These are phyloP conservation scores for Trametes gibbosa DNA, from an alignment of 768 basidiomycete species.

Conservation along the genomic window DNA sequence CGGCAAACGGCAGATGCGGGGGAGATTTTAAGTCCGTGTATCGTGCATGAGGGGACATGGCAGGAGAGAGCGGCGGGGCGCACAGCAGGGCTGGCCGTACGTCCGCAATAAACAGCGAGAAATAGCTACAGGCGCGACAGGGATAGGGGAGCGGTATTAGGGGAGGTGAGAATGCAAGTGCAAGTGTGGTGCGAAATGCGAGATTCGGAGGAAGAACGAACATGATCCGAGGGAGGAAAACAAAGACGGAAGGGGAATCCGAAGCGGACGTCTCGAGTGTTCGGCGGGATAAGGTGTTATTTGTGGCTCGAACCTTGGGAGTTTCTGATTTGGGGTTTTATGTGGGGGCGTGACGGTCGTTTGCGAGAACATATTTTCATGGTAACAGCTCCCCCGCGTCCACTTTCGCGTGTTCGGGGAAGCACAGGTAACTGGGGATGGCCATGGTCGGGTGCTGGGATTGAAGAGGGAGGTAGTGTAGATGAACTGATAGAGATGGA, in stretches of 20 bases:
- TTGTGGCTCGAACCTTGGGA: not conserved
- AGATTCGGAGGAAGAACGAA: not conserved
- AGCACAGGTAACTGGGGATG: not conserved
- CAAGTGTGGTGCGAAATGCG: not conserved
- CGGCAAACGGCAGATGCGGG: not conserved
- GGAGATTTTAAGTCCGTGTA: not conserved
- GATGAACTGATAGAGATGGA: not conserved
- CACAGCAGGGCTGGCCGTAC: too few relatives aligned
- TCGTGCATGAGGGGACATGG: not conserved
- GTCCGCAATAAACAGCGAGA: conserved; percentile 1
- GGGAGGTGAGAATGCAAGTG: not conserved
- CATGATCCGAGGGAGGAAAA: not conserved
- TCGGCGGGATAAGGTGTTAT: not conserved
- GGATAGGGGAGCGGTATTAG: not conserved
- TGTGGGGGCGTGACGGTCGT: not conserved
- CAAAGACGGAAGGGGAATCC: not conserved
- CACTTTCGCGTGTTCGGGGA: not conserved
- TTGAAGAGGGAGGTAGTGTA: conserved; percentile 1
- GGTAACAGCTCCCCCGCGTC: not conserved
- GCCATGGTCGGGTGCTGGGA: not conserved
- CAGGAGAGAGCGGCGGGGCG: too few relatives aligned
- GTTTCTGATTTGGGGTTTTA: not conserved
- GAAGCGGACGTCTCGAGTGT: too few relatives aligned
- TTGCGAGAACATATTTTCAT: conserved; percentile 1
- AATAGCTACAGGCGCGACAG: not conserved